Conservation (phyloP, 108 stramenopile genomes). For the Fragilaria crotonensis region DNA sequence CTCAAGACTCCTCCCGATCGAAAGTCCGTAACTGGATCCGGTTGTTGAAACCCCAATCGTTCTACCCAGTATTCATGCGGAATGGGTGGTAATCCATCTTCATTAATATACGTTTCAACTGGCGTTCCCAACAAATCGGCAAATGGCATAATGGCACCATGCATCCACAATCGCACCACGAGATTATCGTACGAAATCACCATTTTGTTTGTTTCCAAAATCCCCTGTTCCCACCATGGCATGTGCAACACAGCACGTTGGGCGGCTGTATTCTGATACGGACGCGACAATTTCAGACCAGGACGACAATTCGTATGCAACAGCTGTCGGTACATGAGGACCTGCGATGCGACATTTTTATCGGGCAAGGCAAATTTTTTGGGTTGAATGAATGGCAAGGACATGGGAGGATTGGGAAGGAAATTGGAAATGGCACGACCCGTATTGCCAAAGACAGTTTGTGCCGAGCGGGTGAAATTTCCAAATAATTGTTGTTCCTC, state of each 20-base stretch:
- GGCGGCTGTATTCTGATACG: constrained; percentile 65
- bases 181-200: constrained; percentile 78
- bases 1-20: constrained; percentile 78
- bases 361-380: constrained; percentile 75
- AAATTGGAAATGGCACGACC: too few relatives aligned
- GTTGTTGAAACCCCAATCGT: constrained; percentile 80
- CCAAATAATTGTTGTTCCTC: too few relatives aligned
- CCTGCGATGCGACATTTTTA: constrained; percentile 79
- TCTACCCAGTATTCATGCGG: too few relatives aligned
- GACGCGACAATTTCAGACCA: constrained; percentile 59
- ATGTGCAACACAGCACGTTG: constrained; percentile 79
- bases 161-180: constrained; percentile 66
- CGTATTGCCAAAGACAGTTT: too few relatives aligned
- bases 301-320: constrained; percentile 79
- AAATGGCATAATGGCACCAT: constrained; percentile 68
- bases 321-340: constrained; percentile 85
- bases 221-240: constrained; percentile 85
- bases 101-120: constrained; percentile 55
- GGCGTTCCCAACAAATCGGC: constrained; percentile 7
- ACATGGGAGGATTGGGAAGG: too few relatives aligned
- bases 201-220: constrained; percentile 71
- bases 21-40: constrained; percentile 86
- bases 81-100: constrained; percentile 65
- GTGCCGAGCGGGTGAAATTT: too few relatives aligned
- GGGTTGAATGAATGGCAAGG: too few relatives aligned